Percentiles rank a stretch among this genome's conserved stretches.
Evolutionary conservation across 139 green algal species (phyloP).

Genomic region (Microglena sp.): DNA sequence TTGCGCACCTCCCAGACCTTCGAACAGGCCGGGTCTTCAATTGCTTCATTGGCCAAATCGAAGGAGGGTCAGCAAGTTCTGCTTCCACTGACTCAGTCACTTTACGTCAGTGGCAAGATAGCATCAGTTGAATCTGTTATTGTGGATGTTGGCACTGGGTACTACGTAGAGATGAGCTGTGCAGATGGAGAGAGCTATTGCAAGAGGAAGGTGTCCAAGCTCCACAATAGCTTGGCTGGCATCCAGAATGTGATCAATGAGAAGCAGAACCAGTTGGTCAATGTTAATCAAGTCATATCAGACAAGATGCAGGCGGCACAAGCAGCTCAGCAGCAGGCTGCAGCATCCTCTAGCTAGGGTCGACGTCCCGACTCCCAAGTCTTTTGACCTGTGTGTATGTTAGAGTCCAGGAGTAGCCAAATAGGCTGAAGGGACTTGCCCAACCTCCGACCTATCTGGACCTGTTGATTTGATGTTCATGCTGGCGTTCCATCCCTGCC

Average conservation of each 20-base stretch:
- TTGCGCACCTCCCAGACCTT: conserved; percentile 12
- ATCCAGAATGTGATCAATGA: background rate
- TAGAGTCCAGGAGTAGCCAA: no score
- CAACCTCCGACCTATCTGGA: no score
- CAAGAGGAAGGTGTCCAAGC: conserved; percentile 8
- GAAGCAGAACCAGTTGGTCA: no score
- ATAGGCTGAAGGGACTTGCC: no score
- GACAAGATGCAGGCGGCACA: no score
- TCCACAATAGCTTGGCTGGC: conserved; percentile 2
- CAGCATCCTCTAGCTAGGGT: no score
- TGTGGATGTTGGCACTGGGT: conserved; percentile 84
- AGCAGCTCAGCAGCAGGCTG: no score
- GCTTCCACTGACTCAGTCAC: conserved; percentile 73
- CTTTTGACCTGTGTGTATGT: no score
- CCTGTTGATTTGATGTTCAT: no score
- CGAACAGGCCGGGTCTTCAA: conserved; percentile 4
- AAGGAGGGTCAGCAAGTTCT: conserved; percentile 62
- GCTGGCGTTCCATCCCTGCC: no score
- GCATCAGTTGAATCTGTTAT: conserved; percentile 65
- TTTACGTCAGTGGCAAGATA: conserved; percentile 77
- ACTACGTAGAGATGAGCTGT: conserved; percentile 66
- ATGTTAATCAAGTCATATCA: no score
- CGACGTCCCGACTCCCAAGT: no score
- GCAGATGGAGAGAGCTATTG: conserved; percentile 7
- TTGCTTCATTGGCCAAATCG: conserved; percentile 25